Evolutionary conservation across 345 rosid species (phyloP), one percentile per base, ranked within the genome.

Genomic region (Excoecaria agallocha): DNA sequence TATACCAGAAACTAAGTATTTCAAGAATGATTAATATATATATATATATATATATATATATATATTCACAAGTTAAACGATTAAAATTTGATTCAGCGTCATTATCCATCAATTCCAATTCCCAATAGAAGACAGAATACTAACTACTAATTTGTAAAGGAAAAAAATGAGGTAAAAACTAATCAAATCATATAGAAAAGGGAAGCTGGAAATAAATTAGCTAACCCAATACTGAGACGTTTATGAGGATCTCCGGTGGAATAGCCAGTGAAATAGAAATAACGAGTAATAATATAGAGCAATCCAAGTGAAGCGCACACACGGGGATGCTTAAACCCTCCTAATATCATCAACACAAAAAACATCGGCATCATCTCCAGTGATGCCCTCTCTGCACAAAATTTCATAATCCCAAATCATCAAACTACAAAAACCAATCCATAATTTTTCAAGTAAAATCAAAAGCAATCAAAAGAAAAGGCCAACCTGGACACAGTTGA

Each of bases 401-500:
- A 0, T 56, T n/a, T 38, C 20, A 30, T 30, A 30, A 30, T 30
- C 30, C 30, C 30, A 30, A 30, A 30, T 30, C 12, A 35, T 8
- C n/a, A 41, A 24, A 12, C 38, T 8, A 0, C 3, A 4, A 17
- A 25, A 6, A 38, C 5, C 43, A 2, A 20, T 20, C n/a, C 30
- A 3, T 5, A 50, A 30, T 30, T 15, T 9, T 16, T 3, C 12
- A 41, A 24, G 5, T 17, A 37, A 22, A 24, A 57, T 1, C 15
- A 22, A 48, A 3, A 38, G 13, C 16, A 62, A 37, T 17, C 24
- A 7, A 58, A 17, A 16, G 16, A 16, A 5, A 46, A 56, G 48
- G 30, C 41, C 19, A 35, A 90, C 98, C 97, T 94, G 98, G 76
- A 92, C 84, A 24, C 97, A 94, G 77, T 94, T 94, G 82, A 94